Evolutionary conservation across 805 yeast genomes (phyloP), one percentile per base, ranked within the genome.

Genomic region (Suhomyces canberraensis): DNA sequence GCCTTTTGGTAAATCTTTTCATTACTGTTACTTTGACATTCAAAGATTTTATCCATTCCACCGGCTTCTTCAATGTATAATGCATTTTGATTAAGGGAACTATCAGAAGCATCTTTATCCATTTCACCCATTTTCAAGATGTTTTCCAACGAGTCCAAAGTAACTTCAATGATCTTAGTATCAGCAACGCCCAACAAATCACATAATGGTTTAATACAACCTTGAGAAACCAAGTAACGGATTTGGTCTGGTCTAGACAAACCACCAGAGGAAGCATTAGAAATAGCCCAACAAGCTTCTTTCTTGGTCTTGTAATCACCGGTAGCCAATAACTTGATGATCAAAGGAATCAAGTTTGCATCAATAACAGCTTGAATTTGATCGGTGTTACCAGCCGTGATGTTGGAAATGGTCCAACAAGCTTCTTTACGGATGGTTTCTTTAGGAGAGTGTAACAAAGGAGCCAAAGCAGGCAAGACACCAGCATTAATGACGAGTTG

Each of bases 241-340:
- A 93, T 90, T 61, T 90, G 96, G 42, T 88, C 96, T 6, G 98
- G 98, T 61, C 80, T 84, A 29, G 82, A 71, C 51, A 89, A 73
- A 16, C 97, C 98, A 51, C 98, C 98, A 8, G 96, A 85, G 13
- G 96, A 86, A 25, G 98, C 98, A 60, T 93, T 93, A 19, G 97
- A 89, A 48, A 93, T 84, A 24, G 98, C 98, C 98, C 98, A 93
- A 73, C 98, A 91, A 3, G 98, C 98, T 71, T 93, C 98, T 65
- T 91, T 93, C 61, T 86, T 86, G 24, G 98, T 91, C 72, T 89
- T 90, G 72, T 89, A 90, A 56, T 91, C 98, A 44, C 93, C 96
- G 39, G 78, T 74, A 27, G 75, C 68, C 53, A 79, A 76, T 60
- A 93, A 74, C 59, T 89, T 81, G 51, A 93, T 81, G 47, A 87